Conservation (phyloP, 2,329 filamentous ascomycete genomes). For the Cadophora malorum region DNA sequence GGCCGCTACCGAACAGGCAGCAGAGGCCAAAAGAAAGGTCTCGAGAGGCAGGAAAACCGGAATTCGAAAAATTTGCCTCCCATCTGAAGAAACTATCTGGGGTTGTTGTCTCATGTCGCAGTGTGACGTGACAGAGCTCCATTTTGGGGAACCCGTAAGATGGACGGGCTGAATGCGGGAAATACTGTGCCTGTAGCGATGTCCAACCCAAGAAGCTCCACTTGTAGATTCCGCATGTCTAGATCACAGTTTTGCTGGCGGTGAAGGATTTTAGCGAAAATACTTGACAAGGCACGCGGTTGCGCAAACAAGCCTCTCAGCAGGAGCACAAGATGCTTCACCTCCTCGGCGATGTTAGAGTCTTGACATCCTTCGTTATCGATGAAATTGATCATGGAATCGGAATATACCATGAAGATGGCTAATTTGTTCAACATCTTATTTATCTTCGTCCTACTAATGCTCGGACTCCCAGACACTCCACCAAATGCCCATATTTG, state of each 20-base stretch:
- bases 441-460: slow-evolving; percentile 1
- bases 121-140: slow-evolving; percentile 24
- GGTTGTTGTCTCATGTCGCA: slow-evolving; percentile 14
- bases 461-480: slow-evolving; percentile 70
- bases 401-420: not conserved
- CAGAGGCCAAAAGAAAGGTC: not conserved
- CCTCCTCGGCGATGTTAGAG: slow-evolving; percentile 1
- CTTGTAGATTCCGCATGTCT: not conserved
- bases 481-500: slow-evolving; percentile 95
- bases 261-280: not conserved
- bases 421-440: not conserved
- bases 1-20: not conserved
- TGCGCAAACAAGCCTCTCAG: not conserved
- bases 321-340: not conserved
- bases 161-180: not conserved
- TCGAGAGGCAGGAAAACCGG: slow-evolving; percentile 1
- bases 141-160: not conserved
- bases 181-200: not conserved
- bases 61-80: slow-evolving; percentile 1
- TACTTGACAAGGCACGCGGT: slow-evolving; percentile 5
- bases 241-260: not conserved
- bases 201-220: not conserved
- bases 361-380: not conserved
- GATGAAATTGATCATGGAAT: not conserved
- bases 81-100: not conserved